Conservation (phyloP, 2,329 filamentous ascomycete genomes). For the Hortaea werneckii region DNA sequence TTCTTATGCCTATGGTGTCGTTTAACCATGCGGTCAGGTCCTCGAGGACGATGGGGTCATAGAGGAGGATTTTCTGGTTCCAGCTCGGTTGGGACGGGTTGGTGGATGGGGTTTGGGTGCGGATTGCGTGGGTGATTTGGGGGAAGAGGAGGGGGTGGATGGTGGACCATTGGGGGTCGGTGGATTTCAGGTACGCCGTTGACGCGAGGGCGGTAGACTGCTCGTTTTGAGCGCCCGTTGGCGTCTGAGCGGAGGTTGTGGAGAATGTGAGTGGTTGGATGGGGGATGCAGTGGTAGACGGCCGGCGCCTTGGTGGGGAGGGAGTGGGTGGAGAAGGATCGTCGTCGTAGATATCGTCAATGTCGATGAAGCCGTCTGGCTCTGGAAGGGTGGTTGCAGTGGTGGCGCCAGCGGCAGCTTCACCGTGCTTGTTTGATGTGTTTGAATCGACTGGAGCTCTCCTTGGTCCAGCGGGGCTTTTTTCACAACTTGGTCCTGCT, state of each 20-base stretch:
- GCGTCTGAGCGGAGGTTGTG: slow-evolving; percentile 4
- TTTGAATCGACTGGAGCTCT: slow-evolving; percentile 7
- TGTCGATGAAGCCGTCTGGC: slow-evolving; percentile 6
- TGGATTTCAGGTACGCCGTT: slow-evolving; percentile 12
- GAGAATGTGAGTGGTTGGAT: slow-evolving; percentile 12
- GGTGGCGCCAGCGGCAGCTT: not conserved
- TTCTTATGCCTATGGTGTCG: slow-evolving; percentile 14
- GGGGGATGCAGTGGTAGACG: slow-evolving; percentile 14
- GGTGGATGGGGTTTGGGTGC: slow-evolving; percentile 31
- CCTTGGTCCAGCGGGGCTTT: not conserved
- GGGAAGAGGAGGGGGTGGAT: slow-evolving; percentile 32
- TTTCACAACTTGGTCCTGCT: not conserved
- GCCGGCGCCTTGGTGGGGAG: slow-evolving; percentile 22
- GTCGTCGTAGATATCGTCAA: slow-evolving; percentile 26
- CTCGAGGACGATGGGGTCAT: slow-evolving; percentile 81
- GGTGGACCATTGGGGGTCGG: slow-evolving; percentile 20
- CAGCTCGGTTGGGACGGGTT: slow-evolving; percentile 49
- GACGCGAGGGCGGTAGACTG: not conserved
- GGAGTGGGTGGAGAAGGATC: slow-evolving; percentile 19
- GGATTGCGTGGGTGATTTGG: slow-evolving; percentile 41
- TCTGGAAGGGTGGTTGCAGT: not conserved
- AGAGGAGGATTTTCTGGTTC: slow-evolving; percentile 89
- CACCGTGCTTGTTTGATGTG: slow-evolving; percentile 17
- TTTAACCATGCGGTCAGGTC: slow-evolving; percentile 80
- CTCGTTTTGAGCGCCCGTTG: not conserved